Evolutionary conservation across 345 rosid genomes (phyloP), one percentile per base, ranked within the genome.

Genomic region (Orychophragmus violaceus): DNA sequence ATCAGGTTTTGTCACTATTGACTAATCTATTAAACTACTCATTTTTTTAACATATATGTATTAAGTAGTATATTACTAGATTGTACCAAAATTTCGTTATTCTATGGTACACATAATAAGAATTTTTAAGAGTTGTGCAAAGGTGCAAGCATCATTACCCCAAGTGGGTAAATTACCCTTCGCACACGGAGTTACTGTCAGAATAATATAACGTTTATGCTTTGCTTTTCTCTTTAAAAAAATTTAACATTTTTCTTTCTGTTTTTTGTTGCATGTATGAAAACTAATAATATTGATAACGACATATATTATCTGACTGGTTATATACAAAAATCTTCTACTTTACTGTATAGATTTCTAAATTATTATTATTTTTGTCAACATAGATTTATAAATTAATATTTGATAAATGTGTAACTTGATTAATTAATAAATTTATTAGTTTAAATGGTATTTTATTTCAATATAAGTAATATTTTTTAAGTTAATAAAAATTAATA

Each of bases 121-220:
- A 58, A 65, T 21, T 64, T 27, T 50, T 21, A 37, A 65, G 30
- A 65, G 23, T 66, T 72, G 71, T 72, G 70, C 70, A 72, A 56
- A 62, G 69, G 69, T 54, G 59, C 52, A 63, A 27, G 54, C 71
- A 72, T 72, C 76, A 72, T 72, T 65, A 65, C 71, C 54, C 29
- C 76, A 50, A 65, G 60, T 58, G 71, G 71, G 53, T 72, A 49
- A 71, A 22, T 65, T 17, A 23, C 66, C 65, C 76, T 28, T 65
- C 66, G 58, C 64, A 72, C 66, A 64, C 71, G 76, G 76, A 72
- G 66, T 72, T 72, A 57, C 71, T 72, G 76, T 72, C 71, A 72
- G 71, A 39, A 48, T 22, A 14, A 33, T 8, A 28, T 41, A 13
- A 48, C 51, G 14, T 61, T 70, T 61, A 16, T n/a, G n/a, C n/a